Conservation (phyloP, 1,139 yeast genomes). For the Lodderomyces orthopsilosis region DNA sequence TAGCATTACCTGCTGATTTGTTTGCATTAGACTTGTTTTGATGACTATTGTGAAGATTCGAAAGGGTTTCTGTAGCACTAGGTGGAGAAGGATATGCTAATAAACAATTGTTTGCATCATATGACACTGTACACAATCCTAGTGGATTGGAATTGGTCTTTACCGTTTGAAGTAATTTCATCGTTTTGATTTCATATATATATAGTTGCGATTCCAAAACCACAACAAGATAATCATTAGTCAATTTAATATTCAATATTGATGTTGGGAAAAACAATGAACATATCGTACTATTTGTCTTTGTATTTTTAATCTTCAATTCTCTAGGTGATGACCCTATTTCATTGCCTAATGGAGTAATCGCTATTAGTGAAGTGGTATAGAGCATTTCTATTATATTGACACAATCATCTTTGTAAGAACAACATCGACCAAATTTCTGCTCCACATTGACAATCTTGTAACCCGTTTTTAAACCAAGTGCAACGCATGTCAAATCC, state of each 20-base stretch:
- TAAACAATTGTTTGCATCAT: constrained; percentile 58
- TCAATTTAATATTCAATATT: constrained; percentile 73
- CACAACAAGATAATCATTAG: constrained; percentile 71
- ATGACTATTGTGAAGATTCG: constrained; percentile 1
- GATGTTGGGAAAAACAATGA: constrained; percentile 88
- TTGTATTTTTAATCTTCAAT: constrained; percentile 78
- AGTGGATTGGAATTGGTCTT: constrained; percentile 73
- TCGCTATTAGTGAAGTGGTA: constrained; percentile 80
- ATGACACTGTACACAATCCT: constrained; percentile 65
- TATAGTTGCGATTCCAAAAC: constrained; percentile 82
- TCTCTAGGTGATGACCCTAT: constrained; percentile 78
- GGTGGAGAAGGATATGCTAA: constrained; percentile 90
- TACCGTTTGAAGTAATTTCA: constrained; percentile 84
- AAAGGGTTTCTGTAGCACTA: constrained; percentile 39
- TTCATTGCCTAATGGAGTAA: constrained; percentile 86
- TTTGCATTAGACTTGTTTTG: constrained; percentile 12
- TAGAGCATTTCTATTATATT: constrained; percentile 89
- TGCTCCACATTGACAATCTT: constrained; percentile 87
- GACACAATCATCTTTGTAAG: constrained; percentile 50
- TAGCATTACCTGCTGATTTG: constrained; percentile 42
- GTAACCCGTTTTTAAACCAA: constrained; percentile 77
- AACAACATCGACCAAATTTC: constrained; percentile 67
- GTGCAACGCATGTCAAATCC: constrained; percentile 82
- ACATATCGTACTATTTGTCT: constrained; percentile 67
- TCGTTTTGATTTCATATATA: constrained; percentile 82